Conservation (phyloP, 345 rosid species). For the Hibiscus trionum region DNA sequence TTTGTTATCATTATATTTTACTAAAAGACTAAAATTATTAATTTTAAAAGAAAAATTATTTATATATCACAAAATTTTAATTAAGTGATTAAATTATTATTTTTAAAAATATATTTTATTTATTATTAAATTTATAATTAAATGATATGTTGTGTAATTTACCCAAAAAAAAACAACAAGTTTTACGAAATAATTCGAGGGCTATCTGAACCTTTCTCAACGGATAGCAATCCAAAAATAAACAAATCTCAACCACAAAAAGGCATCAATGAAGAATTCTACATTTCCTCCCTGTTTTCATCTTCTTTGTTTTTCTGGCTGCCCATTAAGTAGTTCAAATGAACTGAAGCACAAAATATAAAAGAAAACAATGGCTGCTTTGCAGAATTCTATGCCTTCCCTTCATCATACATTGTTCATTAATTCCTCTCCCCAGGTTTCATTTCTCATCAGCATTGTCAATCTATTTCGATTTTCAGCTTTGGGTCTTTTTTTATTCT, state of each 20-base stretch:
- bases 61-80: too few relatives aligned
- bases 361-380: constrained; percentile 51
- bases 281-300: neutral
- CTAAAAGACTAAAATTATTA: too few relatives aligned
- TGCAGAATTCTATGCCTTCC: constrained; percentile 45
- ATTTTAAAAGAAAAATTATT: too few relatives aligned
- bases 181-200: too few relatives aligned
- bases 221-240: neutral
- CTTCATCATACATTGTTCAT: constrained; percentile 41
- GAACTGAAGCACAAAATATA: neutral
- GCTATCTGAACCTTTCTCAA: neutral
- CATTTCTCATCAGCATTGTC: constrained; percentile 1
- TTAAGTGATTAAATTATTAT: too few relatives aligned
- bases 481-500: neutral
- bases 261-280: constrained; percentile 1
- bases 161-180: too few relatives aligned
- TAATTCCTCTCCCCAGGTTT: constrained; percentile 56
- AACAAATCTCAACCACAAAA: neutral
- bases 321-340: neutral
- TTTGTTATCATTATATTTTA: too few relatives aligned
- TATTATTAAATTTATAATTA: too few relatives aligned
- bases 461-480: neutral
- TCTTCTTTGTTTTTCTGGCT: neutral
- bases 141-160: too few relatives aligned
- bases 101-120: too few relatives aligned